Base-by-base conservation (phyloP, 139 green algal genomes). In the Tetradesmus obliquus region DNA sequence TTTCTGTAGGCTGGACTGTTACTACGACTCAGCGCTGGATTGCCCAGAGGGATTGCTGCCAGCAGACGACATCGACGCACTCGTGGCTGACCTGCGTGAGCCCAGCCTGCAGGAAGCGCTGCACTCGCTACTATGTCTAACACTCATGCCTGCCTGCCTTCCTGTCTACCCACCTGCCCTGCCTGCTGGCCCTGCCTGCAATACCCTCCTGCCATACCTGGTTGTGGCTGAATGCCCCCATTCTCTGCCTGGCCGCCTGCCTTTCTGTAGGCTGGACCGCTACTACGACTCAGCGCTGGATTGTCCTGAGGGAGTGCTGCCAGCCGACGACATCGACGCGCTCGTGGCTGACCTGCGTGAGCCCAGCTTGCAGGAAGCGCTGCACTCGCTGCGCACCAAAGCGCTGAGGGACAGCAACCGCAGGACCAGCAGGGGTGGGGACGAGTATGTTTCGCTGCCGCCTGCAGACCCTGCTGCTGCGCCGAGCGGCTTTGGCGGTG, bases 21-120 rank as follows among this genome's bases (percentile, higher is more conserved):
- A 79, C 53, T 69, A 82, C n/a, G 55, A 92, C 54, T 15, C 45
- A 2, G 83, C 83, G 1, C 19, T 62, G 3, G 83, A 83, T 55
- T 85, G 55, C 45, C 90, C 82, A 8, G 83, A 92, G 51, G 90
- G 90, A 5, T 72, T 92, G 10, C 83, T 92, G 45, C 54, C 83
- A 24, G 83, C 87, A 4, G 90, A 92, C 17, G 84, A 90, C 62
- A 82, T 92, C 0, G 83, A 90, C 5, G 4, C 13, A 2, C 57
- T 92, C 9, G 90, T 90, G 24, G n/a, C 24, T 0, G 90, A 88
- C 9, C 83, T 92, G 6, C 17, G 72, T 8, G 84, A 92, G 58
- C 90, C 90, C 12, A 53, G 72, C 13, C 74, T 92, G 45, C 51
- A 54, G 6, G 90, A 92, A 32, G 83, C 90, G 15, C 57, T 92